Base-by-base conservation (phyloP, 1,284 basidiomycete genomes). In the Ustilago tritici region DNA sequence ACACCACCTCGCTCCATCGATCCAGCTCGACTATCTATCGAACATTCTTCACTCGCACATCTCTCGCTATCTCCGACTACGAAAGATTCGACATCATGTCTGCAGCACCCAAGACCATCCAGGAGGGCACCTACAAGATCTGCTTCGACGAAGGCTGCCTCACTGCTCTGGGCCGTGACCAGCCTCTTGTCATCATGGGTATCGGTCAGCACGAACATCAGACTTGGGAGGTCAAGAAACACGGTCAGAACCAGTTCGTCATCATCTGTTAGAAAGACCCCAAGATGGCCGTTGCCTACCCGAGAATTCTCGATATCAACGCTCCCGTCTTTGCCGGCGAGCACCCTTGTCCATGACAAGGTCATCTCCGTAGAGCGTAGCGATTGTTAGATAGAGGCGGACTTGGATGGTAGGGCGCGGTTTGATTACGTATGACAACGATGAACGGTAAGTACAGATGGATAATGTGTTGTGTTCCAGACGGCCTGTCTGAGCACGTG, bases 71-170 rank as follows among this genome's bases (percentile, higher is more conserved):
- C 49, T 50, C 10, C n/a, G 31, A 32, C 49, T 19, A 50, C 49
- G 9, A 57, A 47, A 6, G 17, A 19, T 19, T 50, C 36, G 10
- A n/a, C 38, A 52, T 8, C 46, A 64, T 64, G 56, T 41, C 49
- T 53, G 35, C 55, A 12, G 53, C 53, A 34, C 15, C 43, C n/a
- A 57, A 52, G 54, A 38, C 32, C 62, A 43, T 57, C 36, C 49
- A 50, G 49, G 62, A 64, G 50, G 56, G 62, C 38, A 46, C 55
- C 49, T 64, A 64, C 62, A 56, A 12, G 38, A 53, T 64, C 62
- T 28, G 12, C 36, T 53, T 40, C 62, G 56, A 43, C 36, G 32
- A 57, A 1, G 57, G 64, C 49, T 59, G 43, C 28, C 34, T 65
- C 9, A 55, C 56, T 5, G 57, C 31, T 34, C 7, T 47, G n/a